phyloP scores from a whole-genome alignment of 257 asterid species.

The Cinchona pubescens region DNA sequence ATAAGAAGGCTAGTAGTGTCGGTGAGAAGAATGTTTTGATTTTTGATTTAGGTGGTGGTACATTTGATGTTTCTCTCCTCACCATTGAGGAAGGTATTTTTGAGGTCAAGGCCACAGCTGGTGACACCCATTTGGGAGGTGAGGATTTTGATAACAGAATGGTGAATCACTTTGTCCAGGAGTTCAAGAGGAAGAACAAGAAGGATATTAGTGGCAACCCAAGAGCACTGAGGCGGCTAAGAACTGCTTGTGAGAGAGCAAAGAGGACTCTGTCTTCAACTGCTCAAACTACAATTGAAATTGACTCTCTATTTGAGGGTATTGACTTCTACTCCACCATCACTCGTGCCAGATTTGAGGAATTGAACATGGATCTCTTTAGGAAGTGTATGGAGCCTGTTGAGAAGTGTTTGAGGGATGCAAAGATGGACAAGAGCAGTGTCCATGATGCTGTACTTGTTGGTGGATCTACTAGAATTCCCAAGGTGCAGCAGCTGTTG shows the following conservation, averaged over 20 bases:
- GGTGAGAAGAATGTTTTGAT: conserved; percentile 43
- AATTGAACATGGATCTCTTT: conserved; percentile 74
- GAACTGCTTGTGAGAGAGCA: conserved; percentile 81
- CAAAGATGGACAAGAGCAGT: conserved; percentile 82
- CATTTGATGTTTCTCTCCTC: conserved; percentile 41
- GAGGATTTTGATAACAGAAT: conserved; percentile 60
- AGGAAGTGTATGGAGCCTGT: conserved; percentile 87
- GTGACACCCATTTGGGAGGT: conserved; percentile 45
- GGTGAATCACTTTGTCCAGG: conserved; percentile 84
- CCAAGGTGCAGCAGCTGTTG: conserved; percentile 40
- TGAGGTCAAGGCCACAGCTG: conserved; percentile 43
- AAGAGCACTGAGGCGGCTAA: conserved; percentile 62
- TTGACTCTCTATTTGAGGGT: conserved; percentile 71
- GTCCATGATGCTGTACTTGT: conserved; percentile 63
- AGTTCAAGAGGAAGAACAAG: conserved; percentile 80
- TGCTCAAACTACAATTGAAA: conserved; percentile 80
- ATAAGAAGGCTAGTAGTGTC: conserved; percentile 37
- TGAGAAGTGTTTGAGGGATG: conserved; percentile 87
- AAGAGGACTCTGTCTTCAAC: conserved; percentile 88
- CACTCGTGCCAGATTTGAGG: conserved; percentile 75
- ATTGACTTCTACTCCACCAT: conserved; percentile 77
- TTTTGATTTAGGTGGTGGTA: conserved; percentile 46
- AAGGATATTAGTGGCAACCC: conserved; percentile 73
- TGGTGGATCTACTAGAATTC: conserved; percentile 44
- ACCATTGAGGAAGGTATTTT: conserved; percentile 44